Evolutionary conservation across 2,329 filamentous ascomycete genomes (phyloP).

Genomic region (Apiospora kogelbergensis): DNA sequence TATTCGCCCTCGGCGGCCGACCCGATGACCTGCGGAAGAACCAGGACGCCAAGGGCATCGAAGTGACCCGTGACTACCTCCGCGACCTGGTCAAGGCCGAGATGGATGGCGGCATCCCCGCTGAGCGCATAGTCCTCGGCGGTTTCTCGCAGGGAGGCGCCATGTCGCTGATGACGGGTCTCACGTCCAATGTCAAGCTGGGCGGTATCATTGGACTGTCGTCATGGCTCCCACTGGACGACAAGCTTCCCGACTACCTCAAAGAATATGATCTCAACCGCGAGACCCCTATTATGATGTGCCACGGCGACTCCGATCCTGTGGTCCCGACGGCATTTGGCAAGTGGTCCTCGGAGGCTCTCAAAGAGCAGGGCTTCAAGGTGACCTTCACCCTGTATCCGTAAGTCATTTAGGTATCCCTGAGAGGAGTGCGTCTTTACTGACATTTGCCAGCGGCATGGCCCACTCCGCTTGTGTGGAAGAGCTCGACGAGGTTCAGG

Average conservation of each 20-base stretch:
- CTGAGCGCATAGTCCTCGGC: constrained; percentile 81
- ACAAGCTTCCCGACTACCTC: constrained; percentile 59
- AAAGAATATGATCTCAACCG: constrained; percentile 62
- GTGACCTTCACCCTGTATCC: constrained; percentile 75
- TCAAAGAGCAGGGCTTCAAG: constrained; percentile 70
- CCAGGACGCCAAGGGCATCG: constrained; percentile 69
- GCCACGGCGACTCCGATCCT: constrained; percentile 76
- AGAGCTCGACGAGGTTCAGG: constrained; percentile 81
- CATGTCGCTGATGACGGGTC: constrained; percentile 77
- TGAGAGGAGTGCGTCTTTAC: neutral
- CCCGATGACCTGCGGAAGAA: constrained; percentile 29
- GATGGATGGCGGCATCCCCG: constrained; percentile 76
- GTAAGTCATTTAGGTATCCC: constrained; percentile 44
- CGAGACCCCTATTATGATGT: constrained; percentile 84
- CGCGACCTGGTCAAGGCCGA: constrained; percentile 78
- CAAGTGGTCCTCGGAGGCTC: constrained; percentile 60
- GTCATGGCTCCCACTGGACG: constrained; percentile 72
- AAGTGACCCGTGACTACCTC: constrained; percentile 72
- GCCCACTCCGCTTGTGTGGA: constrained; percentile 73
- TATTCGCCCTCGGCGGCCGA: constrained; percentile 39
- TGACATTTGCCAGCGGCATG: constrained; percentile 54
- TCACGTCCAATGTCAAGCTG: constrained; percentile 72
- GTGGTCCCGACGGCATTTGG: constrained; percentile 73
- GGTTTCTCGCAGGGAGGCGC: constrained; percentile 88
- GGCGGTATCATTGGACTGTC: constrained; percentile 88